Percentiles rank a stretch among this genome's conserved stretches.
These are phyloP conservation scores for Lasiodiplodia gonubiensis DNA, from an alignment of 2,329 filamentous ascomycete genomes.

Conservation along the genomic window DNA sequence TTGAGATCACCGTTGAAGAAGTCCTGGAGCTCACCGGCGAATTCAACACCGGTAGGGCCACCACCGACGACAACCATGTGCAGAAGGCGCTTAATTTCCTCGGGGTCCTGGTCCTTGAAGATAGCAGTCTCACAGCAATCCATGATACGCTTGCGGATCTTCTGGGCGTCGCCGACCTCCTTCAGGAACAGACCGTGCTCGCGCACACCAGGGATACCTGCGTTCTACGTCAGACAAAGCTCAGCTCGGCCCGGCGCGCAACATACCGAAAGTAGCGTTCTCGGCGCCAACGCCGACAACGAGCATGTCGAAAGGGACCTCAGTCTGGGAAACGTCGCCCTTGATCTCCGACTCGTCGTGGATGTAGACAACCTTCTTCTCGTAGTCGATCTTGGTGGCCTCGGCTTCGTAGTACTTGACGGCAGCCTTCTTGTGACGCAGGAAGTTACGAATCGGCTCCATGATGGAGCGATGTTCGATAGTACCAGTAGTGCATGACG, in stretches of 20 bases:
- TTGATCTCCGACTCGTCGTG: constrained; percentile 93
- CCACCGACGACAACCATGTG: constrained; percentile 92
- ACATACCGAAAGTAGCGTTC: constrained; percentile 91
- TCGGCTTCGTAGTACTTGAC: constrained; percentile 99
- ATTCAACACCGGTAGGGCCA: constrained; percentile 96
- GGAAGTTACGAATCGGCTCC: constrained; percentile 96
- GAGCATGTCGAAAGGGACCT: constrained; percentile 97
- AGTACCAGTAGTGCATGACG: constrained; percentile 94
- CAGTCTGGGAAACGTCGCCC: constrained; percentile 78
- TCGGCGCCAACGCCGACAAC: constrained; percentile 97
- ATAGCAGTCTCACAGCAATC: constrained; percentile 98
- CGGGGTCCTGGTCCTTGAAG: constrained; percentile 91
- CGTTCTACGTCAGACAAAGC: constrained; percentile 4
- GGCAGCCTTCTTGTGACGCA: constrained; percentile 89
- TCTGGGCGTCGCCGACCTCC: constrained; percentile 95
- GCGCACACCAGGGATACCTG: constrained; percentile 85
- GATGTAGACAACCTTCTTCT: constrained; percentile 86
- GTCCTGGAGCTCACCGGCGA: constrained; percentile 96
- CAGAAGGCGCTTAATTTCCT: constrained; percentile 90
- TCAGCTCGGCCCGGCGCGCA: constrained; percentile 1
- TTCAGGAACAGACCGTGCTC: constrained; percentile 98
- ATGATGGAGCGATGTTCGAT: constrained; percentile 99
- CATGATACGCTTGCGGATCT: constrained; percentile 98
- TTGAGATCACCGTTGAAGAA: constrained; percentile 98
- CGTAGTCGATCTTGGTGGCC: constrained; percentile 91